phyloP scores from a whole-genome alignment of 1,284 basidiomycete genomes.

The Austroboletus rostrupii region DNA sequence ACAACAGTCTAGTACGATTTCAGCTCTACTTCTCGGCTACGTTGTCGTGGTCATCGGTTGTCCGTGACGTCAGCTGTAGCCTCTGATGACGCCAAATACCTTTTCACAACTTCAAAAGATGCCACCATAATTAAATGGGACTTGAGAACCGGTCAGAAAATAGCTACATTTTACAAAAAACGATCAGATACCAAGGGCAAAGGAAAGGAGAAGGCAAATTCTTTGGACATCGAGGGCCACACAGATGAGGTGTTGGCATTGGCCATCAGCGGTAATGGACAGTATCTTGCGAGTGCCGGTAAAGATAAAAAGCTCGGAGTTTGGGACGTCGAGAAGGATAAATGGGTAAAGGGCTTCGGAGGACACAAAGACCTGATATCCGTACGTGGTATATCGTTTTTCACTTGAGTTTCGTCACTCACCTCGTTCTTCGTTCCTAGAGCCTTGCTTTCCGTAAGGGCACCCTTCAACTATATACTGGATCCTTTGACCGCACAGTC shows the following conservation, averaged over 20 bases:
- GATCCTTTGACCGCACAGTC: conserved; percentile 87
- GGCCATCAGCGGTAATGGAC: conserved; percentile 83
- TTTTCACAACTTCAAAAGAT: conserved; percentile 85
- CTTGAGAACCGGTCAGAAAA: conserved; percentile 56
- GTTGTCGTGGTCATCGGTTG: conserved; percentile 70
- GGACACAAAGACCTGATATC: conserved; percentile 87
- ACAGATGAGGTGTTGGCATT: conserved; percentile 82
- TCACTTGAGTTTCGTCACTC: not conserved
- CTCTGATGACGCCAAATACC: conserved; percentile 60
- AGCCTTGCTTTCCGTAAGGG: conserved; percentile 79
- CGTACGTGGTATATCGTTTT: conserved; percentile 44
- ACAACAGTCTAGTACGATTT: conserved; percentile 31
- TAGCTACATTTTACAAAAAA: conserved; percentile 57
- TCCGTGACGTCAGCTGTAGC: conserved; percentile 75
- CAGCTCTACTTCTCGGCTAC: conserved; percentile 44
- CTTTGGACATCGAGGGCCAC: conserved; percentile 63
- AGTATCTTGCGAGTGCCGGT: conserved; percentile 83
- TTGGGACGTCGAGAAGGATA: conserved; percentile 73
- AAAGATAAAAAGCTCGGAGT: conserved; percentile 78
- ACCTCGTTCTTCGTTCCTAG: conserved; percentile 33
- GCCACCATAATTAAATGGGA: conserved; percentile 83
- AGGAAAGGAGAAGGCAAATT: conserved; percentile 45
- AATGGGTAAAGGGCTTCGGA: conserved; percentile 76
- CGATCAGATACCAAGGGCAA: conserved; percentile 38
- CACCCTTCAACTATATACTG: conserved; percentile 83